Evolutionary conservation across 2,329 filamentous ascomycete genomes (phyloP).

Genomic region (Anisogramma anomala): DNA sequence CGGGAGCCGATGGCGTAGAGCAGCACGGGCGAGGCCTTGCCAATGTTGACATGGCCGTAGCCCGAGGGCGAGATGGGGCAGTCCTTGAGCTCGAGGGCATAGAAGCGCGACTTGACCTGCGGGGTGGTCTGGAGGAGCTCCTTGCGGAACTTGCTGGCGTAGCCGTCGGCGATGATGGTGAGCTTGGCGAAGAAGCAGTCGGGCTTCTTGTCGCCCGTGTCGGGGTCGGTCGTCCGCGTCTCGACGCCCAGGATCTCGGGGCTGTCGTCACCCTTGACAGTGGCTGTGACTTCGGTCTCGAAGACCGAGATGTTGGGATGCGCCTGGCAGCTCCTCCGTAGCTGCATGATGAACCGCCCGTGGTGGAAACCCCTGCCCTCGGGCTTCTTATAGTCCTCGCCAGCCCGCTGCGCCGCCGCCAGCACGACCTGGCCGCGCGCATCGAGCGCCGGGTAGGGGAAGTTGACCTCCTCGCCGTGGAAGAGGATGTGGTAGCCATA

Average conservation of each 20-base stretch:
- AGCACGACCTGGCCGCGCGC: conserved; percentile 31
- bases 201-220: conserved; percentile 40
- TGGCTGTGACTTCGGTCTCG: conserved; percentile 72
- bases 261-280: conserved; percentile 58
- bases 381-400: conserved; percentile 35
- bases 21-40: conserved; percentile 63
- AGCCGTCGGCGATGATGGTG: conserved; percentile 86
- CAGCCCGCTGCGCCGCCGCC: conserved; percentile 20
- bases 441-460: conserved; percentile 65
- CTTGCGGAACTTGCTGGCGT: conserved; percentile 83
- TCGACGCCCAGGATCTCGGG: conserved; percentile 74
- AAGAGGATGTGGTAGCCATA: conserved; percentile 83
- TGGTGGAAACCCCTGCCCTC: conserved; percentile 85
- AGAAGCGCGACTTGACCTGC: conserved; percentile 75
- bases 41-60: conserved; percentile 82
- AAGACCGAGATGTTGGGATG: conserved; percentile 81
- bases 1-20: conserved; percentile 95
- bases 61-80: conserved; percentile 62
- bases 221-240: conserved; percentile 50
- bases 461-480: conserved; percentile 57
- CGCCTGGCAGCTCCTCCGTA: conserved; percentile 61
- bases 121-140: conserved; percentile 57
- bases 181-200: conserved; percentile 83
- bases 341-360: conserved; percentile 76
- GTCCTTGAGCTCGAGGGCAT: conserved; percentile 84